These are phyloP conservation scores for Aspergillus piperis DNA, from an alignment of 2,329 filamentous ascomycete species.

Conservation along the genomic window DNA sequence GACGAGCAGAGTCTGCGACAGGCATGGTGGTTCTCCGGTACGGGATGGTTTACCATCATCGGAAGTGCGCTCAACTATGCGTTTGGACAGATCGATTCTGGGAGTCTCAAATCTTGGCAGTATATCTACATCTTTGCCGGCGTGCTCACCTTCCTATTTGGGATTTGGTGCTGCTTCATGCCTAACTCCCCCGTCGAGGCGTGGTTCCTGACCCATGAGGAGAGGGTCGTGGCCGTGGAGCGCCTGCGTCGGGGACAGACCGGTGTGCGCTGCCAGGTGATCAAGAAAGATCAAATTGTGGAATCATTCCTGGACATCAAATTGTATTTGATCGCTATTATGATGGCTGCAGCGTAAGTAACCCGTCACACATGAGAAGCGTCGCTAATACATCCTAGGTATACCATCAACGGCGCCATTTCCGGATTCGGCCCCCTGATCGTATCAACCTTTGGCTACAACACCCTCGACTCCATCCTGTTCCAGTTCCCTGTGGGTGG, in stretches of 20 bases:
- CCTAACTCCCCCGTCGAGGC: slow-evolving; percentile 67
- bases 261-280: slow-evolving; percentile 61
- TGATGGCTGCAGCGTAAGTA: slow-evolving; percentile 65
- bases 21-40: slow-evolving; percentile 66
- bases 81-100: slow-evolving; percentile 63
- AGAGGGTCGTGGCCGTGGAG: slow-evolving; percentile 66
- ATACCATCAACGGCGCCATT: slow-evolving; percentile 71
- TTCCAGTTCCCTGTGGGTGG: slow-evolving; percentile 74
- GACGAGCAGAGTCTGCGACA: slow-evolving; percentile 65
- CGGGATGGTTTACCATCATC: slow-evolving; percentile 61
- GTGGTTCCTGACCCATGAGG: slow-evolving; percentile 67
- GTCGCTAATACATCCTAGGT: slow-evolving; percentile 38
- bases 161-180: slow-evolving; percentile 64
- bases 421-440: slow-evolving; percentile 71
- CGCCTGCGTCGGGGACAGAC: slow-evolving; percentile 64
- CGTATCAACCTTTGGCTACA: slow-evolving; percentile 70
- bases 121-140: slow-evolving; percentile 71
- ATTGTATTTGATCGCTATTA: slow-evolving; percentile 64
- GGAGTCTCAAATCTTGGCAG: slow-evolving; percentile 63
- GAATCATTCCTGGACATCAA: slow-evolving; percentile 63
- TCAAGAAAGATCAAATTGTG: slow-evolving; percentile 61
- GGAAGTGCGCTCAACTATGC: slow-evolving; percentile 67
- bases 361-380: background rate
- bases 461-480: slow-evolving; percentile 64
- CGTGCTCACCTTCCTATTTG: slow-evolving; percentile 64